Evolutionary conservation across 164 flowering plant species (phyloP).

Genomic region (Chimonanthus salicifolius): DNA sequence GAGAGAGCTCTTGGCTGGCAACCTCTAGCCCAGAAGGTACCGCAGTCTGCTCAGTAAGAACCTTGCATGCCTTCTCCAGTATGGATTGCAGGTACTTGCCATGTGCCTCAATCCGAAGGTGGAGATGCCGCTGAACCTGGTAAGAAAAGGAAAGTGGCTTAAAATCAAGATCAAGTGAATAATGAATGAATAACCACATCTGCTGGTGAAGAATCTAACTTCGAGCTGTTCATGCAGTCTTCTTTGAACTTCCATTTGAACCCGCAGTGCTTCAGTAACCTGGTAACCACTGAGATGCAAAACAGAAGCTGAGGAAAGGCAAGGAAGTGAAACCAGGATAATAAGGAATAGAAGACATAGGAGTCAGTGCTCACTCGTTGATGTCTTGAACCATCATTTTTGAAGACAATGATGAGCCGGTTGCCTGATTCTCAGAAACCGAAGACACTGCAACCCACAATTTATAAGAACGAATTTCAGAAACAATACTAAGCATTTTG

Average conservation of each 20-base stretch:
- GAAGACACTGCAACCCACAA: conserved; percentile 52
- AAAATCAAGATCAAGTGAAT: background rate
- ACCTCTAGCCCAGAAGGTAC: conserved; percentile 65
- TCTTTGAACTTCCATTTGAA: conserved; percentile 95
- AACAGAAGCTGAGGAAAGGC: background rate
- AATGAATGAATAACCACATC: background rate
- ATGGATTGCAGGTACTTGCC: conserved; percentile 81
- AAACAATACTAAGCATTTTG: too few relatives aligned
- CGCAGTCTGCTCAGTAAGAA: conserved; percentile 53
- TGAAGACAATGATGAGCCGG: conserved; percentile 47
- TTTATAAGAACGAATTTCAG: background rate
- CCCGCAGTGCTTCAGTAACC: conserved; percentile 92
- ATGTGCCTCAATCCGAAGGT: conserved; percentile 86
- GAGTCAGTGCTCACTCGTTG: conserved; percentile 56
- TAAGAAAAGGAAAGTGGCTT: background rate
- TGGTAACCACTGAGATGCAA: conserved; percentile 55
- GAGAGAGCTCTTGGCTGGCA: conserved; percentile 74
- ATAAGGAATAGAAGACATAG: background rate
- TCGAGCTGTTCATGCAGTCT: conserved; percentile 90
- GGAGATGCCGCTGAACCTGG: conserved; percentile 88
- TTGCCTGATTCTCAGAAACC: conserved; percentile 63
- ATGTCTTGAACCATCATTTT: conserved; percentile 63
- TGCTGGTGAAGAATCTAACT: conserved; percentile 33
- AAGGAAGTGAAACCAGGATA: background rate
- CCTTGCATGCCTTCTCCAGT: conserved; percentile 89